These are phyloP conservation scores for Beauveria medogensis DNA, from an alignment of 2,329 filamentous ascomycete species.

Conservation along the genomic window DNA sequence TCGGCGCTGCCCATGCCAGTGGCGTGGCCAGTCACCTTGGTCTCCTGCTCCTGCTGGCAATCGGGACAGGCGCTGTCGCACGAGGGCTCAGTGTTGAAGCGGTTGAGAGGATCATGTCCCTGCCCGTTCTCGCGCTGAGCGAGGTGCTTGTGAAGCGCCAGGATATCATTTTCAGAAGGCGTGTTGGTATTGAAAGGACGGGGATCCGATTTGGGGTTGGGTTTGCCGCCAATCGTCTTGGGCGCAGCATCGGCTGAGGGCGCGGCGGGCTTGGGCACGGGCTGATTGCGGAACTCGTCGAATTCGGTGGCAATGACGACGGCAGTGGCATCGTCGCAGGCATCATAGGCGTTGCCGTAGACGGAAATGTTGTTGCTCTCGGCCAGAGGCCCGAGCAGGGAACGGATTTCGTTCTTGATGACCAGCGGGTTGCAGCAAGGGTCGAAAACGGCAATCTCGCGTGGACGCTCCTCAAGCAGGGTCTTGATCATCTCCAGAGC, in stretches of 20 bases:
- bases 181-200: slow-evolving; percentile 32
- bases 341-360: slow-evolving; percentile 40
- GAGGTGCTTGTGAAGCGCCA: slow-evolving; percentile 40
- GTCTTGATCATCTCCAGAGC: slow-evolving; percentile 60
- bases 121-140: slow-evolving; percentile 24
- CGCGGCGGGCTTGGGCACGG: slow-evolving; percentile 22
- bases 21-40: slow-evolving; percentile 29
- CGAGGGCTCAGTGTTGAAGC: slow-evolving; percentile 35
- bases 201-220: slow-evolving; percentile 36
- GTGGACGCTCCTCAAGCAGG: slow-evolving; percentile 55
- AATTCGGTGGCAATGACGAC: slow-evolving; percentile 49
- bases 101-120: slow-evolving; percentile 36
- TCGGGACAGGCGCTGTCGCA: slow-evolving; percentile 42
- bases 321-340: slow-evolving; percentile 40
- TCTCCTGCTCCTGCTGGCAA: slow-evolving; percentile 34
- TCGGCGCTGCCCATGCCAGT: slow-evolving; percentile 35
- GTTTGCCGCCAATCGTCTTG: slow-evolving; percentile 25
- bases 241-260: neutral
- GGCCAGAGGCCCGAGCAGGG: slow-evolving; percentile 30
- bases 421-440: slow-evolving; percentile 49
- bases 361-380: slow-evolving; percentile 37
- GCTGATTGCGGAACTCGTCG: slow-evolving; percentile 44
- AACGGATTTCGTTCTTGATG: slow-evolving; percentile 42
- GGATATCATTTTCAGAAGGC: slow-evolving; percentile 37
- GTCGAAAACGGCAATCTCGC: slow-evolving; percentile 61